Percentiles rank a stretch among this genome's conserved stretches.
These are phyloP conservation scores for Alternaria panax DNA, from an alignment of 2,329 filamentous ascomycete species.

Conservation along the genomic window DNA sequence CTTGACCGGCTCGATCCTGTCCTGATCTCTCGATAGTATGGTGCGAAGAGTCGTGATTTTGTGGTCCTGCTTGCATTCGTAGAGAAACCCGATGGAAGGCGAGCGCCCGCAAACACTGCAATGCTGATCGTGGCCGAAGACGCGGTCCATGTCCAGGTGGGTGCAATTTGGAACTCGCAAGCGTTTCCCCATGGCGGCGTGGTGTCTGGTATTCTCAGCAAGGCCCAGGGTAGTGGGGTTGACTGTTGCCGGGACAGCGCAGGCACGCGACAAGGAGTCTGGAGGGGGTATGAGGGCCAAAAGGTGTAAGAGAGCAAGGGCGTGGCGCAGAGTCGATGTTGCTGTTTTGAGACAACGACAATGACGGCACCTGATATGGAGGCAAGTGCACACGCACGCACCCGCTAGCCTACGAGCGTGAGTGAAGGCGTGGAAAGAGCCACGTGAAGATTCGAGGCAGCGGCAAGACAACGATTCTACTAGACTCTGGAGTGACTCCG, in stretches of 20 bases:
- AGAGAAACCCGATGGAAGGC: slow-evolving; percentile 74
- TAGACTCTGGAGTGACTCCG: background rate
- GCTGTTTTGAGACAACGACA: background rate
- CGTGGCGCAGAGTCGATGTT: background rate
- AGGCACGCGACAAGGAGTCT: background rate
- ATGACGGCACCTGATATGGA: background rate
- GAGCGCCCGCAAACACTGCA: slow-evolving; percentile 67
- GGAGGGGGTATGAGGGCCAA: background rate
- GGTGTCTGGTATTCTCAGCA: slow-evolving; percentile 30
- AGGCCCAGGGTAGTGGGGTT: background rate
- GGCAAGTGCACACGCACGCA: slow-evolving; percentile 1
- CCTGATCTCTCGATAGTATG: slow-evolving; percentile 2
- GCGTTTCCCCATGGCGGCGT: slow-evolving; percentile 28
- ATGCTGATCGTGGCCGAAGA: slow-evolving; percentile 60
- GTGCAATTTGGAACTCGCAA: slow-evolving; percentile 61
- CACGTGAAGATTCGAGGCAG: slow-evolving; percentile 3
- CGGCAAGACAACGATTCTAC: background rate
- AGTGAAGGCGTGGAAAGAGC: slow-evolving; percentile 12
- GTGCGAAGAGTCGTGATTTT: slow-evolving; percentile 16
- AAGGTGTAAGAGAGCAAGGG: slow-evolving; percentile 3
- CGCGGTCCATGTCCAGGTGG: slow-evolving; percentile 71
- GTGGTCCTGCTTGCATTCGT: slow-evolving; percentile 72
- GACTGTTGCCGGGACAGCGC: background rate
- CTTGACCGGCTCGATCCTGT: background rate
- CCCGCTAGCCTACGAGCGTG: background rate